Evolutionary conservation across 1,284 basidiomycete species (phyloP), one percentile per base, ranked within the genome.

Genomic region (Apiotrichum domesticum): DNA sequence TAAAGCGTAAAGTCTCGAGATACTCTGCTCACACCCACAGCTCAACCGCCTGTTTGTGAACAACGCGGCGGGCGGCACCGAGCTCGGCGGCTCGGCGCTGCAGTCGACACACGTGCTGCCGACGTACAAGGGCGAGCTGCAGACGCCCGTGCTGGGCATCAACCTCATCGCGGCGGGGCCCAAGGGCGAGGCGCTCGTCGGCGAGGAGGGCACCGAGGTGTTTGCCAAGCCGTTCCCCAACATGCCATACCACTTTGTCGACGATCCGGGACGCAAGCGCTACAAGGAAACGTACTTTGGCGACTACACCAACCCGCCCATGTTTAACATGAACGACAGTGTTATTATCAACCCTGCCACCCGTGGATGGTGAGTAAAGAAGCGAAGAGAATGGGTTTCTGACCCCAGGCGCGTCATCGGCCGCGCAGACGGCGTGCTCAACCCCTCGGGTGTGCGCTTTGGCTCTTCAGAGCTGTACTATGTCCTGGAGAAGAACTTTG

Each of bases 221-320:
- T 60, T 70, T 32, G 62, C 63, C 4, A 64, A 63, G 49, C 70
- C 72, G 3, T 74, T 74, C 57, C 68, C 72, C 2, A 73, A 72
- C 37, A 72, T 73, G 59, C 72, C 72, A 6, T 56, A 67, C 60
- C 55, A 61, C 56, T 59, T 66, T 51, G 54, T 54, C 44, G 57
- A 69, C 53, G 60, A 68, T 45, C 63, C 63, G 29, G 58, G 67
- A 42, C 57, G 70, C 60, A 64, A 66, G 54, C 66, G 68, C 46
- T 71, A 70, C 57, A 63, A 68, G 57, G 72, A 74, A 40, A 67
- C 72, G 2, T 74, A 73, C 62, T 73, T 71, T 55, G 54, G 48
- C 9, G 68, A 71, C 34, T 74, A 62, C 52, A 34, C 42, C 45
- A 52, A 58, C 52, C 60, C 60, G 34, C 60, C 60, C 15, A 62